Evolutionary conservation across 352 stramenopile genomes (phyloP), one percentile per base, ranked within the genome.

Genomic region (Phytophthora meadii): DNA sequence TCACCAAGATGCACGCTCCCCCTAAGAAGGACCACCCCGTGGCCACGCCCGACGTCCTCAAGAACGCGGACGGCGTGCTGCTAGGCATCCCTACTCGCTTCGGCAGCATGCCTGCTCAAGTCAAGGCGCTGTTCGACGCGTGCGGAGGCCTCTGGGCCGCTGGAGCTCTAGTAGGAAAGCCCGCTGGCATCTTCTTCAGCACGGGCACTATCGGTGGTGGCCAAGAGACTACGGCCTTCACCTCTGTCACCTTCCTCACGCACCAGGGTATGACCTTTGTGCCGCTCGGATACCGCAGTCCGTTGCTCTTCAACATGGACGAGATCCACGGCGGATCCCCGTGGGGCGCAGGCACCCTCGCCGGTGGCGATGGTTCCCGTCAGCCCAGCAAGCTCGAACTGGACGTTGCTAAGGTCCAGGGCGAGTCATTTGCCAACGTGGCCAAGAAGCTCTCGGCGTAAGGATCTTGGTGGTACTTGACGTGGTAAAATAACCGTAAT

Each of bases 211-310:
- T 82, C 32, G 87, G 77, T 50, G 90, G 92, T 19, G 93, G 93
- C 49, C 92, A 98, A 79, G 93, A 98, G 72, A 98, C 90, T 36
- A 95, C 89, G 11, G 84, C 81, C 14, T 74, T 96, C 22, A 94
- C 89, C 4, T 56, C 79, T 3, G 10, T 98, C n/a, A 90, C 90
- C 0, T 97, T 97, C 77, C 76, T 97, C 19, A 68, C 87, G 0
- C 89, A 97, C 78, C 90, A 97, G 28, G 93, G 93, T 41, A 89
- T 98, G 84, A 84, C 92, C 15, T 98, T 89, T 61, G 88, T 98
- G 54, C 92, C 93, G 32, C 66, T 97, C n/a, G 93, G 91, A 62
- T 89, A 87, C 69, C 81, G 81, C 56, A 79, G 61, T 11, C 74
- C 72, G 12, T 55, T 82, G 17, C 65, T 93, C 49, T 92, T 87